phyloP scores from a whole-genome alignment of 176 grass and related monocot species.

The Zea luxurians region DNA sequence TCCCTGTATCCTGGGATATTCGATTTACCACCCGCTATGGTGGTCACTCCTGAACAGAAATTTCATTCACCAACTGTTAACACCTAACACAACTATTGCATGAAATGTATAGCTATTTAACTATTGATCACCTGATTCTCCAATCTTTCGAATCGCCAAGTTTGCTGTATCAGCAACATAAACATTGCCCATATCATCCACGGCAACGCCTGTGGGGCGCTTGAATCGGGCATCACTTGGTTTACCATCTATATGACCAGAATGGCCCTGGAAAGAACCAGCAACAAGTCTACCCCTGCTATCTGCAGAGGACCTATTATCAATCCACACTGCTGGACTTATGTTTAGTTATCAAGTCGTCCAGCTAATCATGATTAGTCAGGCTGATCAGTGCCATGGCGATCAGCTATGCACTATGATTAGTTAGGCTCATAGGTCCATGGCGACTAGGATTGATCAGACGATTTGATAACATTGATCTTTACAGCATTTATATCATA shows the following conservation, averaged over 20 bases:
- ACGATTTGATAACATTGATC: no score
- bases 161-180: conserved; percentile 97
- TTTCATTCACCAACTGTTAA: conserved; percentile 28
- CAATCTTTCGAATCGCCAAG: conserved; percentile 89
- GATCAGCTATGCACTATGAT: no score
- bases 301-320: conserved; percentile 57
- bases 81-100: conserved; percentile 23
- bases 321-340: conserved; percentile 21
- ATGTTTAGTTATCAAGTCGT: neutral
- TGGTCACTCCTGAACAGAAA: conserved; percentile 72
- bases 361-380: no score
- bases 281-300: conserved; percentile 90
- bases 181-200: conserved; percentile 96
- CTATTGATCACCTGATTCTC: conserved; percentile 60
- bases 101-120: conserved; percentile 9
- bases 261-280: conserved; percentile 92
- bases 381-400: no score
- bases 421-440: no score
- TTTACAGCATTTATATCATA: conserved; percentile 19
- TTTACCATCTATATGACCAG: conserved; percentile 92
- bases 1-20: conserved; percentile 91
- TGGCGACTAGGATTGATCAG: no score
- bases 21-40: conserved; percentile 97
- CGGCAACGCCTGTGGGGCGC: conserved; percentile 79
- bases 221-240: conserved; percentile 91